Evolutionary conservation across 2,329 filamentous ascomycete genomes (phyloP).

Genomic region (Colletotrichum viniferum): DNA sequence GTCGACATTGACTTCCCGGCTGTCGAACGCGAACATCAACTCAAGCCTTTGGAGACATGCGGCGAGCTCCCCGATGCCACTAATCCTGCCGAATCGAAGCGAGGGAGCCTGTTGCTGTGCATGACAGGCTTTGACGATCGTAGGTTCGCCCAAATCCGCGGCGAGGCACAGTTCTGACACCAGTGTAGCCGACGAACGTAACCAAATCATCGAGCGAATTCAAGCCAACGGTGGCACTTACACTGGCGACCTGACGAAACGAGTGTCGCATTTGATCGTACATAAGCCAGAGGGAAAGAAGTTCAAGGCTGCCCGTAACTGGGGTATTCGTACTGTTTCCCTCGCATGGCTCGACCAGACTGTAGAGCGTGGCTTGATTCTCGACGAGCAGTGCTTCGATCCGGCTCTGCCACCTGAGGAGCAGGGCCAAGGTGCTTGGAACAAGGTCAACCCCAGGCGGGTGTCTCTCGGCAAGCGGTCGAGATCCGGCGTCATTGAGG

Average conservation of each 20-base stretch:
- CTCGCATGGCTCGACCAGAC: slow-evolving; percentile 87
- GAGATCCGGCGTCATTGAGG: slow-evolving; percentile 57
- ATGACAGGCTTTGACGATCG: slow-evolving; percentile 62
- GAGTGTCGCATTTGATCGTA: slow-evolving; percentile 87
- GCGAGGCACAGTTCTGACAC: neutral
- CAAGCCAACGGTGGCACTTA: slow-evolving; percentile 79
- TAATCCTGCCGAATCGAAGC: slow-evolving; percentile 36
- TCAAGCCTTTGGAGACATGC: slow-evolving; percentile 66
- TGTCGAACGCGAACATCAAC: slow-evolving; percentile 69
- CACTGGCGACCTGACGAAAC: slow-evolving; percentile 83
- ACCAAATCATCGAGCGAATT: slow-evolving; percentile 72
- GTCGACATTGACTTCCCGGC: slow-evolving; percentile 73
- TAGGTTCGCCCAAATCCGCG: slow-evolving; percentile 25
- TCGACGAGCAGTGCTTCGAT: slow-evolving; percentile 87
- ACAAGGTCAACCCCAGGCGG: slow-evolving; percentile 53
- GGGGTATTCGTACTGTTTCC: slow-evolving; percentile 80
- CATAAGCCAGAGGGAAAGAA: slow-evolving; percentile 83
- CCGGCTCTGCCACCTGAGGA: slow-evolving; percentile 71
- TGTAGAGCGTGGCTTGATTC: slow-evolving; percentile 82
- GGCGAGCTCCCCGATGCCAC: slow-evolving; percentile 34
- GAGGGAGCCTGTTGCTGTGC: slow-evolving; percentile 54
- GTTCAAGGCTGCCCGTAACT: slow-evolving; percentile 84
- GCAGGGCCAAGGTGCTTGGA: slow-evolving; percentile 81
- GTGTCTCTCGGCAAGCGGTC: slow-evolving; percentile 62
- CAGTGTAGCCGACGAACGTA: slow-evolving; percentile 64